These are phyloP conservation scores for Pseudocercospora fuligena DNA, from an alignment of 2,329 filamentous ascomycete genomes.

Conservation along the genomic window DNA sequence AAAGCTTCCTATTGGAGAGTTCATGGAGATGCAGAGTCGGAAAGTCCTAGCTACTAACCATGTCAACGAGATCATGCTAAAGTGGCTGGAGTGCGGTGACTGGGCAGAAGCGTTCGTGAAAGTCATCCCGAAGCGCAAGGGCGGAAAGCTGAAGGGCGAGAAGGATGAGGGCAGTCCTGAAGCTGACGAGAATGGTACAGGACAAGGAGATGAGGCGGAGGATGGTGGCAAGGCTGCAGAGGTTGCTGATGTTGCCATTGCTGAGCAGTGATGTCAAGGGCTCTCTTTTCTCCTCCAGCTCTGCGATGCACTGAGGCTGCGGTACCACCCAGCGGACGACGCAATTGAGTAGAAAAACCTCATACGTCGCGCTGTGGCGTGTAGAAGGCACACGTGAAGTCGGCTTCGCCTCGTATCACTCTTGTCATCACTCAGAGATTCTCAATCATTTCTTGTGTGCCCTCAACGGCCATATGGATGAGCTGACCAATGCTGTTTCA, in stretches of 20 bases:
- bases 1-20: slow-evolving; percentile 92
- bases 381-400: too few species aligned
- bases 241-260: neutral
- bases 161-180: neutral
- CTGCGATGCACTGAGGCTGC: too few species aligned
- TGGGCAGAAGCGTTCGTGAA: slow-evolving; percentile 89
- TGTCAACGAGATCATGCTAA: slow-evolving; percentile 94
- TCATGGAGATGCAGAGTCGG: slow-evolving; percentile 85
- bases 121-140: slow-evolving; percentile 90
- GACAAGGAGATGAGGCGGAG: neutral
- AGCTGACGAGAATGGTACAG: neutral
- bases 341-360: too few species aligned
- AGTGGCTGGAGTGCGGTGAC: slow-evolving; percentile 86
- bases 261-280: too few species aligned
- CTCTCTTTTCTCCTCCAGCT: too few species aligned
- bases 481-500: too few species aligned
- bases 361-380: too few species aligned
- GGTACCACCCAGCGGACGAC: too few species aligned
- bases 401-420: too few species aligned
- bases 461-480: too few species aligned
- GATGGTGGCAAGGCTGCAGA: neutral
- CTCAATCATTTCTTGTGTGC: too few species aligned
- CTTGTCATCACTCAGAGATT: too few species aligned
- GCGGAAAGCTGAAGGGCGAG: slow-evolving; percentile 61
- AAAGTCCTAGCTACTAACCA: slow-evolving; percentile 92